Evolutionary conservation across 495 filamentous ascomycete genomes (phyloP).

Genomic region (Podospora fimiseda): DNA sequence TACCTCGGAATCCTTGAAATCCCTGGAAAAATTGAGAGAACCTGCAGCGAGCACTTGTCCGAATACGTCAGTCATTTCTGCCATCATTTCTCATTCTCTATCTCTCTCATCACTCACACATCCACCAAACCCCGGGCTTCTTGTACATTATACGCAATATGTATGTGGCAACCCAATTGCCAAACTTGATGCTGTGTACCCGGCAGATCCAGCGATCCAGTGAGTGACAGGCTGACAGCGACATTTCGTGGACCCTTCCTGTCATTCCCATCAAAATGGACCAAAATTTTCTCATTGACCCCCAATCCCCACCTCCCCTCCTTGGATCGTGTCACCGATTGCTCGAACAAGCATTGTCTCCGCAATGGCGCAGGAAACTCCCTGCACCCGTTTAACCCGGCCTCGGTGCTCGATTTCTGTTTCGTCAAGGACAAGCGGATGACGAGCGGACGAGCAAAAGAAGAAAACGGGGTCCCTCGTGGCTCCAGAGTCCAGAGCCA

Average conservation of each 20-base stretch:
- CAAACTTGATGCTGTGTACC: too few relatives aligned
- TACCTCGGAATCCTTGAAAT: neutral
- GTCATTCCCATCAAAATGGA: slow-evolving; percentile 1
- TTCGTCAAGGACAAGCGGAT: neutral
- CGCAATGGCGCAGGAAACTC: slow-evolving; percentile 11
- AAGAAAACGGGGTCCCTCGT: slow-evolving; percentile 3
- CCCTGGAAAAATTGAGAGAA: slow-evolving; percentile 16
- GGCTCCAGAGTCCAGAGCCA: neutral
- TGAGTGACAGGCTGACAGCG: too few relatives aligned
- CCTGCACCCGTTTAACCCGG: slow-evolving; percentile 7
- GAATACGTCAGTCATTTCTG: neutral
- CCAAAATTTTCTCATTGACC: slow-evolving; percentile 7
- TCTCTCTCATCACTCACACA: too few relatives aligned
- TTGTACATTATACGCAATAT: too few relatives aligned
- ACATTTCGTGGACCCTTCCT: neutral
- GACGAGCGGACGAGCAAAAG: neutral
- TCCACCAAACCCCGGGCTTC: too few relatives aligned
- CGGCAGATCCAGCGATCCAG: too few relatives aligned
- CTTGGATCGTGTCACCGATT: slow-evolving; percentile 19
- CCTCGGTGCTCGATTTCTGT: neutral
- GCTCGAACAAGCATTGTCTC: slow-evolving; percentile 12
- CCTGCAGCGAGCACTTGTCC: slow-evolving; percentile 13
- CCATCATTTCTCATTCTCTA: too few relatives aligned
- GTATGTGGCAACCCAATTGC: too few relatives aligned
- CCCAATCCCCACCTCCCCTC: slow-evolving; percentile 9